Evolutionary conservation across 331 rosid species (phyloP), one percentile per base, ranked within the genome.

Genomic region (Cydonia oblonga): DNA sequence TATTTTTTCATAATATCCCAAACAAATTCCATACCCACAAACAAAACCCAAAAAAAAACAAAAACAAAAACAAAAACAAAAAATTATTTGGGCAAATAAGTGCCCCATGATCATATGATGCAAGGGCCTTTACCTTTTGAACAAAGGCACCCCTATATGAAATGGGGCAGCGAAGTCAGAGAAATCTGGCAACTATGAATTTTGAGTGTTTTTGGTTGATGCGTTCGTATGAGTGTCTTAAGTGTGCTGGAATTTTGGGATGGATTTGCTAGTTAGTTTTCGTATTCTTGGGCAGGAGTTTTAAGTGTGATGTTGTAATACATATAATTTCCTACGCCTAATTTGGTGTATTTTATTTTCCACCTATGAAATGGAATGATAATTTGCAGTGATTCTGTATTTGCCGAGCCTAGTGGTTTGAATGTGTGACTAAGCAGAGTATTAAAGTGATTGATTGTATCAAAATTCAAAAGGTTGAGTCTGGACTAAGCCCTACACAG

Each of bases 101-200:
- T 77, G 82, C 65, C 81, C 60, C 81, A 65, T 4, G 9, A 72
- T 24, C 35, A 38, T 38, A 38, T 9, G 42, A 38, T 38, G 42
- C 35, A 65, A 81, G 70, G 87, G 57, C 76, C 84, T 85, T 54
- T 66, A 62, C 72, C 59, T 79, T 73, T 79, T 77, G 80, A 35
- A 64, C 54, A 35, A 77, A 72, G 82, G 86, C 79, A 42, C 46
- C 68, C 56, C 38, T 64, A 46, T 74, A 72, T 30, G 57, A 69
- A 70, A 73, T 72, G 20, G 74, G 53, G 81, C 66, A 42, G 5
- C 78, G 67, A 33, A 64, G 9, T 57, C 30, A 70, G 46, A 44
- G 75, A 57, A 70, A 44, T 74, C 44, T 60, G 60, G 76, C 69
- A 76, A 57, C 6, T 56, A 42, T 12, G 68, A 7, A 38, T 56